A percentile compares a stretch with the other conserved stretches of the same genome.
Evolutionary conservation across 2,329 filamentous ascomycete genomes (phyloP).

Genomic region (Verticillium tricorpus): DNA sequence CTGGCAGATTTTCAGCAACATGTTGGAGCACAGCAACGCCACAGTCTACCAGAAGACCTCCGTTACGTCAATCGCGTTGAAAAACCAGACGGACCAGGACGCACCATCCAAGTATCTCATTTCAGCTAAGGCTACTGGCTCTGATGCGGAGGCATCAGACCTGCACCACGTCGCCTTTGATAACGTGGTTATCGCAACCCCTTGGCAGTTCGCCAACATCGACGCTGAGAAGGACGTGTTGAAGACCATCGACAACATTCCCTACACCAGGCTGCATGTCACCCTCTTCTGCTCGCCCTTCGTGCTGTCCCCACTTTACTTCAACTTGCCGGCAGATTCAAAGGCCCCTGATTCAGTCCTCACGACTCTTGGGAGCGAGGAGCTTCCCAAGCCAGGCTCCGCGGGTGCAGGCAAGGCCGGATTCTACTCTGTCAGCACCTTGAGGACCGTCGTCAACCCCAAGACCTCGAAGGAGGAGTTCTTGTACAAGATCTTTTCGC

Average conservation of each 20-base stretch:
- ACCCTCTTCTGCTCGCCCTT: conserved; percentile 81
- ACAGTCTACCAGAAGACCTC: conserved; percentile 61
- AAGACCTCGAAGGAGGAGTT: conserved; percentile 48
- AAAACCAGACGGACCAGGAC: conserved; percentile 32
- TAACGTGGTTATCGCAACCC: conserved; percentile 76
- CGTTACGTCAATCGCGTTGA: conserved; percentile 56
- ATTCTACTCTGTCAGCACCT: conserved; percentile 82
- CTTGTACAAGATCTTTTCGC: conserved; percentile 63
- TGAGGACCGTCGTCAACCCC: conserved; percentile 61
- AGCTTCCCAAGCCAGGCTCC: conserved; percentile 43
- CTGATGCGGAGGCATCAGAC: conserved; percentile 12
- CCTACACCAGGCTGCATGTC: conserved; percentile 82
- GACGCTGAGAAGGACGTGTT: conserved; percentile 59
- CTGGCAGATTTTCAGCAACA: conserved; percentile 87
- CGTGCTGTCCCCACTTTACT: conserved; percentile 66
- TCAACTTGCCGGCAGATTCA: conserved; percentile 57
- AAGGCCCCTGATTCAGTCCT: conserved; percentile 70
- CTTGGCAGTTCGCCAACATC: conserved; percentile 77
- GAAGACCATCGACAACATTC: conserved; percentile 70
- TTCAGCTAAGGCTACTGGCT: conserved; percentile 24
- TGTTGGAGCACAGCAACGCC: conserved; percentile 64
- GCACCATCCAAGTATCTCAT: conserved; percentile 43
- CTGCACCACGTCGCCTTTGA: conserved; percentile 60
- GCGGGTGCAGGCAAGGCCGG: conserved; percentile 65
- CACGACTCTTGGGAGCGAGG: conserved; percentile 68